Base-by-base conservation (phyloP, 2,329 filamentous ascomycete species). In the Fusarium newnesense region DNA sequence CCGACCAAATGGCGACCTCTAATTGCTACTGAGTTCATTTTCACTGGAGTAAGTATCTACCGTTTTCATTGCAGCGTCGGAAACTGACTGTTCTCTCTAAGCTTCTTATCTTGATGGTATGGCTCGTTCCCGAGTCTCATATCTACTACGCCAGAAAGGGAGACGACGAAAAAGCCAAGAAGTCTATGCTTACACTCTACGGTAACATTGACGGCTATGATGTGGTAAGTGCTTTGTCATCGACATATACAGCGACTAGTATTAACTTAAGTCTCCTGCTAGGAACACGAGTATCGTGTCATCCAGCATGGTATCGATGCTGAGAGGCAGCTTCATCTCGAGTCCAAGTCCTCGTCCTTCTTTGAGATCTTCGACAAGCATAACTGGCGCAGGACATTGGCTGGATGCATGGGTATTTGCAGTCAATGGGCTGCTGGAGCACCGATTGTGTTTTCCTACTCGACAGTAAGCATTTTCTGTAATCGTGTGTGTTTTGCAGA, bases 381-480 rank as follows among this genome's bases (percentile, higher is more conserved):
- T 36, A 64, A 67, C 42, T 67, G 64, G 64, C 64, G 64, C 34
- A 64, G 64, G 34, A 67, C 60, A 11, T 30, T 67, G 19, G 64
- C 64, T 18, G 64, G 64, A 28, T 67, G 60, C 50, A 64, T 67
- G 64, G 64, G 64, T n/a, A 67, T 67, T 7, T 67, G 64, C 26
- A 67, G 64, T 21, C 64, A 67, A 30, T 67, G 64, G 60, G 54
- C 60, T 21, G 60, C 64, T 15, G 64, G 64, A 52, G 64, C 64
- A 9, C 64, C 64, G 24, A 67, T 67, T 24, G 60, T 67, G 16
- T 67, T 67, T 16, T 37, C 47, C 2, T 67, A 67, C 36, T 58
- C 60, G 11, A 67, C 50, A 28, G 34, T 28, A 21, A 16, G 34
- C 26, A 9, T 16, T 9, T 2, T 21, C 19, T 39, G 7, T 2